Evolutionary conservation across 768 basidiomycete species (phyloP).

Genomic region (Russula foetens): DNA sequence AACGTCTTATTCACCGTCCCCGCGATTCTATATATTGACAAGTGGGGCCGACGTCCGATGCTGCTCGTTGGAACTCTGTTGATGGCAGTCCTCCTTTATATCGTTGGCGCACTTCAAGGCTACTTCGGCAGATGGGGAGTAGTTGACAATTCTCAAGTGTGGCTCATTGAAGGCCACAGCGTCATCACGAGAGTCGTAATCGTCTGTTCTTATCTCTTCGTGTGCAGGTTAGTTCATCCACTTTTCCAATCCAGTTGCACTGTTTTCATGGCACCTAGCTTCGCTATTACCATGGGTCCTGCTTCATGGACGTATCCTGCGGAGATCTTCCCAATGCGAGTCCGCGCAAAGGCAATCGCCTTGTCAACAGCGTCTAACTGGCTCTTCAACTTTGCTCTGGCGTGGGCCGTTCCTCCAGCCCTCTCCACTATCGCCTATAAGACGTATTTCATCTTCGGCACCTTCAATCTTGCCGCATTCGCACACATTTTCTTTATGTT

Average conservation of each 20-base stretch:
- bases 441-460: slow-evolving; percentile 71
- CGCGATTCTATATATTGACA: slow-evolving; percentile 58
- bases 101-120: slow-evolving; percentile 70
- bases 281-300: slow-evolving; percentile 62
- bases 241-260: too few relatives aligned
- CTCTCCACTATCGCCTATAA: slow-evolving; percentile 61
- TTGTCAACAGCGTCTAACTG: slow-evolving; percentile 36
- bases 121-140: slow-evolving; percentile 55
- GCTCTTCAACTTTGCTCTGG: slow-evolving; percentile 38
- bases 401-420: slow-evolving; percentile 61
- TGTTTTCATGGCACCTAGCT: background rate
- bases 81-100: slow-evolving; percentile 72
- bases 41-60: slow-evolving; percentile 75
- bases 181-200: slow-evolving; percentile 62
- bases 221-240: slow-evolving; percentile 36
- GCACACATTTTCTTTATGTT: slow-evolving; percentile 72
- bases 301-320: slow-evolving; percentile 58
- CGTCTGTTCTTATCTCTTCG: slow-evolving; percentile 70
- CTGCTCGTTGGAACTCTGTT: slow-evolving; percentile 52
- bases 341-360: slow-evolving; percentile 36
- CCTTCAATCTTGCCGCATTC: slow-evolving; percentile 67
- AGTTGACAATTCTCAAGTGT: slow-evolving; percentile 36
- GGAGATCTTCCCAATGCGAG: slow-evolving; percentile 24
- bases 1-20: slow-evolving; percentile 37
- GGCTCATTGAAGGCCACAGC: slow-evolving; percentile 53